A percentile compares a stretch with the other conserved stretches of the same genome.
phyloP scores from a whole-genome alignment of 495 filamentous ascomycete species.

The Podospora fimiseda region DNA sequence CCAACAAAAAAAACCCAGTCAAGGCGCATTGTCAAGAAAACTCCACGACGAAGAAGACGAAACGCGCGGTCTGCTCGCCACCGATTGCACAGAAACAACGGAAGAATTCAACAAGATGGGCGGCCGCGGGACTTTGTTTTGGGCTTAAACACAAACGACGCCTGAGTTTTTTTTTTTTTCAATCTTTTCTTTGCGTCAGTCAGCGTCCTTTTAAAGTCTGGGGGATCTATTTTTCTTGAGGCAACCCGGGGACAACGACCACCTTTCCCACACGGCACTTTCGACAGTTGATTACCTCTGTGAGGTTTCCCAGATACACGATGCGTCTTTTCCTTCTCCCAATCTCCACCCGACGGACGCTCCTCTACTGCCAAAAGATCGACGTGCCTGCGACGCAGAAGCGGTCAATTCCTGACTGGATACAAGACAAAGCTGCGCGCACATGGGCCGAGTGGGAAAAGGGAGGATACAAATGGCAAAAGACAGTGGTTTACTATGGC shows the following conservation, averaged over 20 bases:
- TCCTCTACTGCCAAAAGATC: conserved; percentile 85
- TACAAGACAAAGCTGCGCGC: conserved; percentile 59
- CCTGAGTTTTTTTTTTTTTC: conserved; percentile 1
- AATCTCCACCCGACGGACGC: conserved; percentile 81
- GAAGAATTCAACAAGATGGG: conserved; percentile 6
- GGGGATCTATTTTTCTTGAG: background rate
- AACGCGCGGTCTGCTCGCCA: background rate
- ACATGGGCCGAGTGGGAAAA: conserved; percentile 86
- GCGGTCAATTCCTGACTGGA: conserved; percentile 53
- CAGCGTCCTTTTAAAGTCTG: too few relatives aligned
- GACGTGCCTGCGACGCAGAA: conserved; percentile 40
- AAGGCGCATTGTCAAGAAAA: background rate
- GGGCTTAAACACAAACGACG: conserved; percentile 1
- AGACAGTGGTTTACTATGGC: conserved; percentile 73
- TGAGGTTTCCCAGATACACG: conserved; percentile 13
- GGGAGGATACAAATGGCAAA: conserved; percentile 79
- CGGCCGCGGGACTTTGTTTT: conserved; percentile 5
- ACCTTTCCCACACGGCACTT: background rate
- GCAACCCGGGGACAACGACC: conserved; percentile 2
- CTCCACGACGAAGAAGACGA: background rate
- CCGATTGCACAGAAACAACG: background rate
- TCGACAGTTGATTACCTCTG: background rate
- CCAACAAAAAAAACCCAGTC: background rate
- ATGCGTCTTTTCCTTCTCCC: conserved; percentile 97
- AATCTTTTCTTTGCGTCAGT: background rate